These are phyloP conservation scores for Eucalyptus camaldulensis DNA, from an alignment of 345 rosid genomes.

Conservation along the genomic window DNA sequence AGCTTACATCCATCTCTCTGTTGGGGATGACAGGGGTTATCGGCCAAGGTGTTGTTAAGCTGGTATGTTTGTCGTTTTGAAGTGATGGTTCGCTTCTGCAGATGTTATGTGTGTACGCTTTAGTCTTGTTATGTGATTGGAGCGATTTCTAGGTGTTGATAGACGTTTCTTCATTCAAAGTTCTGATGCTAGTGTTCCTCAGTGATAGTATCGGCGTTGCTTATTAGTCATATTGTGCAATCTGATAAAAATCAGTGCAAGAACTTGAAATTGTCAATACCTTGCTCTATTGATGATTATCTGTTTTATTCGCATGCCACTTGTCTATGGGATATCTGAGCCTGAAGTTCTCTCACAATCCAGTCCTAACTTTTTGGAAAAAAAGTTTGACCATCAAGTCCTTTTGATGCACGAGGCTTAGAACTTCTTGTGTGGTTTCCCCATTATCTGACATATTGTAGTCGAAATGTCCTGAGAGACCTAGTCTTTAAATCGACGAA, in stretches of 20 bases:
- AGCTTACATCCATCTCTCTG: slow-evolving; percentile 59
- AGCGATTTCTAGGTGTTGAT: not conserved
- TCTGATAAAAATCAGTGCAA: not conserved
- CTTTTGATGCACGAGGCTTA: not conserved
- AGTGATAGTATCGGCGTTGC: not conserved
- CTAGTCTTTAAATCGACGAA: too few relatives aligned
- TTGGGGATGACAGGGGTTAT: slow-evolving; percentile 90
- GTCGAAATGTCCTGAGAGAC: too few relatives aligned
- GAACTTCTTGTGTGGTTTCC: not conserved
- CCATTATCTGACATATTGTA: not conserved
- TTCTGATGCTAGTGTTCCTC: not conserved
- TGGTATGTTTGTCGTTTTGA: slow-evolving; percentile 34
- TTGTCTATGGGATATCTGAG: too few relatives aligned
- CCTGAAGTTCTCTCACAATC: too few relatives aligned
- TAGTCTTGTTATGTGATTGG: not conserved
- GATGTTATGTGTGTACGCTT: not conserved
- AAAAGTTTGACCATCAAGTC: not conserved
- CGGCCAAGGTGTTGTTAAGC: slow-evolving; percentile 70
- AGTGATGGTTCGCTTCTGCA: not conserved
- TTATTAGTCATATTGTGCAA: not conserved
- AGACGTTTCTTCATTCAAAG: not conserved
- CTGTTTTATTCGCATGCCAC: too few relatives aligned
- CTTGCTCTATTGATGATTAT: not conserved
- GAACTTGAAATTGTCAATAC: not conserved
- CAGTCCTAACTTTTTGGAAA: too few relatives aligned